Percentiles rank a stretch among this genome's conserved stretches.
Evolutionary conservation across 495 filamentous ascomycete genomes (phyloP).

Genomic region (Hypoxylon subgilvum): DNA sequence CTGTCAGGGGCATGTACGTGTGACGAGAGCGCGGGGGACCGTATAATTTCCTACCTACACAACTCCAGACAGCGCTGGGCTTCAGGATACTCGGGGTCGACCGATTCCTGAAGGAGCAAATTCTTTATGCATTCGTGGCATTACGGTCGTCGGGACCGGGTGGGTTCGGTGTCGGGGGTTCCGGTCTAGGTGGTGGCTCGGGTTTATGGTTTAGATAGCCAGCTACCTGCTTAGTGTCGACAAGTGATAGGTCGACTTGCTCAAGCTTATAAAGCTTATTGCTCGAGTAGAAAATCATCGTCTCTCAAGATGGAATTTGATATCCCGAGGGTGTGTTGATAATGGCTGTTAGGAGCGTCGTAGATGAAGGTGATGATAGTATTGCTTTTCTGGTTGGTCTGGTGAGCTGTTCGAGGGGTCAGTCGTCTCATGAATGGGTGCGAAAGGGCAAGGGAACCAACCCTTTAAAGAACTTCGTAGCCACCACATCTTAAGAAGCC

Average conservation of each 20-base stretch:
- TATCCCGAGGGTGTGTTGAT: constrained; percentile 2
- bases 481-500: constrained; percentile 13
- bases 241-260: not conserved
- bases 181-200: constrained; percentile 30
- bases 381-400: not conserved
- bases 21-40: not conserved
- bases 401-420: constrained; percentile 5
- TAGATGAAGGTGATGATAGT: not conserved
- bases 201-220: constrained; percentile 25
- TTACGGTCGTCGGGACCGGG: constrained; percentile 25
- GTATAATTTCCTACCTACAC: constrained; percentile 21
- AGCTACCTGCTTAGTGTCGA: constrained; percentile 7
- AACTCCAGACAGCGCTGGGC: not conserved
- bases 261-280: not conserved
- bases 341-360: constrained; percentile 2
- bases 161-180: constrained; percentile 34
- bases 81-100: constrained; percentile 7
- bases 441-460: constrained; percentile 19
- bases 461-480: constrained; percentile 25
- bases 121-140: constrained; percentile 6
- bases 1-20: constrained; percentile 11
- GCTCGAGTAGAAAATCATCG: constrained; percentile 17
- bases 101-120: constrained; percentile 5
- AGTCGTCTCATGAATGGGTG: not conserved
- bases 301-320: constrained; percentile 4